Conservation (phyloP, 768 basidiomycete species). For the Phlebiopsis gigantea region DNA sequence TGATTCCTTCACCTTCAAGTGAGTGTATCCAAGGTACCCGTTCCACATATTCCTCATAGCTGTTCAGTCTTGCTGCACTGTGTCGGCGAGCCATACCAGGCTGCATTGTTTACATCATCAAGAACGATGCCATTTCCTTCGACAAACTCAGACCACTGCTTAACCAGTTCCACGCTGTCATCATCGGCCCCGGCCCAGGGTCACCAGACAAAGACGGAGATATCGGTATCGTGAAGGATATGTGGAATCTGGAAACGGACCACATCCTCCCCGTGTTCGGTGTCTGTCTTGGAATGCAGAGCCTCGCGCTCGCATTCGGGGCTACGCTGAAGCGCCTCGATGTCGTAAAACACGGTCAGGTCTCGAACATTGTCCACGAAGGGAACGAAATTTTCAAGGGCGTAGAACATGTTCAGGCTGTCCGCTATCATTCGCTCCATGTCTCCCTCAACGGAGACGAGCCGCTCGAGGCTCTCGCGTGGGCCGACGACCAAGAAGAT, state of each 20-base stretch:
- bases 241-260: slow-evolving; percentile 58
- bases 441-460: slow-evolving; percentile 41
- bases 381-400: slow-evolving; percentile 58
- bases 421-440: slow-evolving; percentile 79
- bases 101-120: slow-evolving; percentile 62
- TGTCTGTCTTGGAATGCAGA: slow-evolving; percentile 80
- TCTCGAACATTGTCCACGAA: slow-evolving; percentile 57
- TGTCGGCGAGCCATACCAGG: slow-evolving; percentile 58
- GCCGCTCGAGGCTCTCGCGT: slow-evolving; percentile 63
- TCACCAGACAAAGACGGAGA: slow-evolving; percentile 60
- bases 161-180: slow-evolving; percentile 56
- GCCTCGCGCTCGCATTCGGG: slow-evolving; percentile 61
- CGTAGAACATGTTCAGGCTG: slow-evolving; percentile 49
- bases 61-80: slow-evolving; percentile 62
- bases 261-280: slow-evolving; percentile 69
- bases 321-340: slow-evolving; percentile 53
- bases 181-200: slow-evolving; percentile 80
- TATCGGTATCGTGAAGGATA: slow-evolving; percentile 61
- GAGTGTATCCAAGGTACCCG: slow-evolving; percentile 23
- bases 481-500: slow-evolving; percentile 62
- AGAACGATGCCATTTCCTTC: slow-evolving; percentile 58
- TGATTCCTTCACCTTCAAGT: slow-evolving; percentile 90
- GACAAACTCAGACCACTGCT: slow-evolving; percentile 49
- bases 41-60: neutral
- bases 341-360: slow-evolving; percentile 76